Evolutionary conservation across 2,329 filamentous ascomycete species (phyloP).

Genomic region (Tympanopsis confertula): DNA sequence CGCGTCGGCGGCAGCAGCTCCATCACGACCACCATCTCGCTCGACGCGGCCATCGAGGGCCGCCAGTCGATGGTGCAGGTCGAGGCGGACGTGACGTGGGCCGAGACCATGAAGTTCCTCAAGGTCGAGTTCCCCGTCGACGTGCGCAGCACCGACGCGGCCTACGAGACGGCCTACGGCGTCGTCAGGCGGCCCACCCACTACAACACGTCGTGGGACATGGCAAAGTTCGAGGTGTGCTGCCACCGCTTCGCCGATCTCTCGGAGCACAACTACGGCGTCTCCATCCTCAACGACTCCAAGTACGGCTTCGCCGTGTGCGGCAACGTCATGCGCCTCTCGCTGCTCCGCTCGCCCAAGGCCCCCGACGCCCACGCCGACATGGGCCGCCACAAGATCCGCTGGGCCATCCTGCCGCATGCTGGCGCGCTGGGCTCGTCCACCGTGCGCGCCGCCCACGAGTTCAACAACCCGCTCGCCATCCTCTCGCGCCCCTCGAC

Average conservation of each 20-base stretch:
- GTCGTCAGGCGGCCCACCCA: conserved; percentile 55
- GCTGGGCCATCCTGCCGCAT: conserved; percentile 58
- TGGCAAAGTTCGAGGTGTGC: conserved; percentile 72
- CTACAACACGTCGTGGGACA: conserved; percentile 64
- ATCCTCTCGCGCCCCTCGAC: conserved; percentile 17
- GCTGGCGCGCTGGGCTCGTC: conserved; percentile 37
- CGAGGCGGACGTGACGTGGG: conserved; percentile 55
- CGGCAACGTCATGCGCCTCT: conserved; percentile 57
- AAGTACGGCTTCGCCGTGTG: conserved; percentile 61
- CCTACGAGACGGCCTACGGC: conserved; percentile 59
- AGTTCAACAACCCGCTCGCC: conserved; percentile 54
- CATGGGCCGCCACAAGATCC: conserved; percentile 54
- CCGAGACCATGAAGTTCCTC: conserved; percentile 58
- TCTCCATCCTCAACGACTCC: conserved; percentile 57
- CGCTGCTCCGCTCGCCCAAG: conserved; percentile 52
- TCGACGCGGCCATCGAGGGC: conserved; percentile 33
- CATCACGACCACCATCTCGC: conserved; percentile 52
- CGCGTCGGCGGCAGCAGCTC: conserved; percentile 54
- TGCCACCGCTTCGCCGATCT: conserved; percentile 65
- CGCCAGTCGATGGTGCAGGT: conserved; percentile 40
- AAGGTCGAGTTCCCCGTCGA: conserved; percentile 62
- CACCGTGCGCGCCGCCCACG: conserved; percentile 50
- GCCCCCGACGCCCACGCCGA: conserved; percentile 60
- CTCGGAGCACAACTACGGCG: conserved; percentile 57
- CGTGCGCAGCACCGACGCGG: conserved; percentile 51